These are phyloP conservation scores for Telopea speciosissima DNA, from an alignment of 177 flowering plant species.

Conservation along the genomic window DNA sequence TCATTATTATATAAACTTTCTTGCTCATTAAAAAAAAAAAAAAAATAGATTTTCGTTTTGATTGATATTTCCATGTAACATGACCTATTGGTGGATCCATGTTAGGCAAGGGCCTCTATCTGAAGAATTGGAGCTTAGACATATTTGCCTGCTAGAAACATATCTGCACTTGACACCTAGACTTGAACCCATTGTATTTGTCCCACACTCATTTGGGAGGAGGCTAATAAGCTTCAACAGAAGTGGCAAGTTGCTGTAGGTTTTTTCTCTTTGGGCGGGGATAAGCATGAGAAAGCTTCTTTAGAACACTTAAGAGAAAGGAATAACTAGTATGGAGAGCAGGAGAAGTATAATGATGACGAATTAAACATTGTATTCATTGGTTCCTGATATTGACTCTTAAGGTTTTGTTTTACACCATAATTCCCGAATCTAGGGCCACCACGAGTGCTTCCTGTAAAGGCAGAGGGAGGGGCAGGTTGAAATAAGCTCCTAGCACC, in stretches of 20 bases:
- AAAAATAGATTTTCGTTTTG: too few species aligned
- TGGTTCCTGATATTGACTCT: not conserved
- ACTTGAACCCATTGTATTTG: too few species aligned
- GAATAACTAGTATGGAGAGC: not conserved
- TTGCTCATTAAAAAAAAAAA: too few species aligned
- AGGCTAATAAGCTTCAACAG: not conserved
- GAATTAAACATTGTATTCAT: not conserved
- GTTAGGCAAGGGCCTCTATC: too few species aligned
- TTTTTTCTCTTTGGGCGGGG: not conserved
- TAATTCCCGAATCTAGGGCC: not conserved
- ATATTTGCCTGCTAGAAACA: not conserved
- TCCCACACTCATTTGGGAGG: not conserved
- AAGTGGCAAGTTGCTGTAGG: not conserved
- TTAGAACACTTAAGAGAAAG: not conserved
- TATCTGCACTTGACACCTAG: not conserved
- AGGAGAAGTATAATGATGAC: not conserved
- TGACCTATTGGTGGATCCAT: too few species aligned
- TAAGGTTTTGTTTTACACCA: not conserved
- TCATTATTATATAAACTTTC: too few species aligned
- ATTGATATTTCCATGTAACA: too few species aligned
- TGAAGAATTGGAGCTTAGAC: too few species aligned
- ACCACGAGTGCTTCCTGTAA: not conserved
- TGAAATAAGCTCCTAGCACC: not conserved
- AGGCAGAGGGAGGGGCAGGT: not conserved
- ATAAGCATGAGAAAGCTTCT: not conserved